phyloP scores from a whole-genome alignment of 495 filamentous ascomycete species.

The Acidomyces sp. region DNA sequence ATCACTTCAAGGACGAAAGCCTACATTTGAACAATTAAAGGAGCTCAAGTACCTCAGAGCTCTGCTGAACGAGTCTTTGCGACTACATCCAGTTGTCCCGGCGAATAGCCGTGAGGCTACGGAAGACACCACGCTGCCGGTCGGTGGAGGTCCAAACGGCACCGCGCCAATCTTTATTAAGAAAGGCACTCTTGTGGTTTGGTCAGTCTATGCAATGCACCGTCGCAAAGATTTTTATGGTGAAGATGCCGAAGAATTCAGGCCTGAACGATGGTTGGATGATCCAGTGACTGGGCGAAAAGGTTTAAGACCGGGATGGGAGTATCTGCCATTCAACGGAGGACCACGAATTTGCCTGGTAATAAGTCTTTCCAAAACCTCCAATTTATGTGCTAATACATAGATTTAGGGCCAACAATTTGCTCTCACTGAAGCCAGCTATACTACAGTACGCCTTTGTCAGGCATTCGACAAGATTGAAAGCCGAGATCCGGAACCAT shows the following conservation, averaged over 20 bases:
- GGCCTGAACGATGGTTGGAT: constrained; percentile 28
- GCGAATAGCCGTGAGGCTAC: constrained; percentile 23
- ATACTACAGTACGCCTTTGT: constrained; percentile 24
- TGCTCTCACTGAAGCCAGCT: constrained; percentile 30
- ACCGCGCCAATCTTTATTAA: constrained; percentile 24
- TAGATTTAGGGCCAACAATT: constrained; percentile 19
- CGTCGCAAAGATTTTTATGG: constrained; percentile 26
- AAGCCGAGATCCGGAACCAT: constrained; percentile 20
- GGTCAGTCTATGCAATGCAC: constrained; percentile 25
- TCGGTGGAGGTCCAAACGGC: constrained; percentile 26
- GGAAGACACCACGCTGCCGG: constrained; percentile 26
- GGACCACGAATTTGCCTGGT: constrained; percentile 30
- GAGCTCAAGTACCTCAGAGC: constrained; percentile 26
- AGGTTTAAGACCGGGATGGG: constrained; percentile 25
- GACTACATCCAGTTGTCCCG: constrained; percentile 27
- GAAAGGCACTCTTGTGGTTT: constrained; percentile 21
- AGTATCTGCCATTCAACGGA: constrained; percentile 33
- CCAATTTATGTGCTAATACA: constrained; percentile 1
- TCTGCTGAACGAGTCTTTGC: constrained; percentile 25
- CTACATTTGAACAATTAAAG: constrained; percentile 24
- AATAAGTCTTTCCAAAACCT: constrained; percentile 3
- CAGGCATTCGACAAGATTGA: constrained; percentile 37
- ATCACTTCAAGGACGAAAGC: constrained; percentile 16
- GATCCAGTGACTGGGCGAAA: constrained; percentile 21
- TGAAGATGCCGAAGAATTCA: constrained; percentile 26